A percentile compares a stretch with the other conserved stretches of the same genome.
Conservation (phyloP, 306 rosid species). For the Heteromeles arbutifolia region DNA sequence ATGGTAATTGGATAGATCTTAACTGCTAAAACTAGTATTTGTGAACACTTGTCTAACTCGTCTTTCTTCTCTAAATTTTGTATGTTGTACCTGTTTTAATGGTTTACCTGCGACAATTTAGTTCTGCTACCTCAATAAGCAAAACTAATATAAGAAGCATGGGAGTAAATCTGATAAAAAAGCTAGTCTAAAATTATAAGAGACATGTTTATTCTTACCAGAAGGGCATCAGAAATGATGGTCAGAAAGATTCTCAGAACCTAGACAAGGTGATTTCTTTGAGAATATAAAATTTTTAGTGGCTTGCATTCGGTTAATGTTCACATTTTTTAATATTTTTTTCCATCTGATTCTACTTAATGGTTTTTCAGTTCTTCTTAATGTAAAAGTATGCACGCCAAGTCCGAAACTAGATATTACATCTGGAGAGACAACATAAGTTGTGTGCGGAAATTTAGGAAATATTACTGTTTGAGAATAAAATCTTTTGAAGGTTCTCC, state of each 20-base stretch:
- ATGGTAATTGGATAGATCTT: background rate
- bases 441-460: background rate
- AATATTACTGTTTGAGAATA: background rate
- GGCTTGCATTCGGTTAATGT: too few species aligned
- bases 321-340: too few species aligned
- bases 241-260: background rate
- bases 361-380: background rate
- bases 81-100: background rate
- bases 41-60: background rate
- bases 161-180: background rate
- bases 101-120: background rate
- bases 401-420: background rate
- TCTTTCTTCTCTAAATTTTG: background rate
- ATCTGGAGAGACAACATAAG: background rate
- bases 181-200: background rate
- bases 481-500: background rate
- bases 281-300: background rate
- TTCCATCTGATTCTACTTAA: too few species aligned
- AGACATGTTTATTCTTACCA: background rate
- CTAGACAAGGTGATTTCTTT: background rate
- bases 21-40: background rate
- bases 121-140: background rate
- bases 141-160: background rate
- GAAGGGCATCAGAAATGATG: background rate
- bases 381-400: background rate